These are phyloP conservation scores for Phaeoacremonium minimum DNA, from an alignment of 2,329 filamentous ascomycete genomes.

Conservation along the genomic window DNA sequence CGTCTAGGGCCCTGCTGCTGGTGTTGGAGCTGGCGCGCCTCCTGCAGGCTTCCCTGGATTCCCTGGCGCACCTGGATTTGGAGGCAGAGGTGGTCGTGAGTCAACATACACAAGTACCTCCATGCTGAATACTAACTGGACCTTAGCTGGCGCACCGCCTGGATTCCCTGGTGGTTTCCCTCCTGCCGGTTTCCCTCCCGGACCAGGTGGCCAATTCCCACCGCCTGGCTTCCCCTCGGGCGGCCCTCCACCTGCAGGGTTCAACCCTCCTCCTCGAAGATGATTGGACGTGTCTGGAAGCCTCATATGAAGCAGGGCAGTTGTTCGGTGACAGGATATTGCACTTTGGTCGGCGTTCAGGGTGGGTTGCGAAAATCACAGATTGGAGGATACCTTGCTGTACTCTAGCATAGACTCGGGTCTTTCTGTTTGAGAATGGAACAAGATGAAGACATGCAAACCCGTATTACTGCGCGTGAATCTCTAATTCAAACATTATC, in stretches of 20 bases:
- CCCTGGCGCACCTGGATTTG: conserved; percentile 44
- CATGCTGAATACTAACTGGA: conserved; percentile 29
- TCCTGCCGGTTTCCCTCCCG: conserved; percentile 35
- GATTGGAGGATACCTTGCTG: conserved; percentile 5
- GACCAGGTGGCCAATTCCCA: conserved; percentile 38
- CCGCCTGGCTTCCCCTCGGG: conserved; percentile 36
- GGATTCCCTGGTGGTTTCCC: conserved; percentile 47
- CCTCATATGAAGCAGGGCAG: no score
- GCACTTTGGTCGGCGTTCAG: no score
- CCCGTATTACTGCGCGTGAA: no score
- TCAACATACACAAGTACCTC: conserved; percentile 5
- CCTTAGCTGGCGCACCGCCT: conserved; percentile 40
- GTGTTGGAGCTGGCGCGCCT: conserved; percentile 70
- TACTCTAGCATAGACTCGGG: conserved; percentile 5
- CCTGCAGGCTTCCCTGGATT: conserved; percentile 53
- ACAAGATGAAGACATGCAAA: no score
- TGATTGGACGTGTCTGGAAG: no score
- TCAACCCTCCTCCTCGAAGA: conserved; percentile 67
- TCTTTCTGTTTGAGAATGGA: not conserved
- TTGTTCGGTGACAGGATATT: no score
- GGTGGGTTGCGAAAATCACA: conserved; percentile 6
- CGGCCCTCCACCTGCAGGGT: conserved; percentile 62
- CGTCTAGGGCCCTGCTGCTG: conserved; percentile 70
- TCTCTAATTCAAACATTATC: no score
- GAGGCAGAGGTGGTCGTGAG: conserved; percentile 51